Percentiles rank a stretch among this genome's conserved stretches.
Evolutionary conservation across 1,139 yeast species (phyloP).

Genomic region (Yamadazyma triangularis): DNA sequence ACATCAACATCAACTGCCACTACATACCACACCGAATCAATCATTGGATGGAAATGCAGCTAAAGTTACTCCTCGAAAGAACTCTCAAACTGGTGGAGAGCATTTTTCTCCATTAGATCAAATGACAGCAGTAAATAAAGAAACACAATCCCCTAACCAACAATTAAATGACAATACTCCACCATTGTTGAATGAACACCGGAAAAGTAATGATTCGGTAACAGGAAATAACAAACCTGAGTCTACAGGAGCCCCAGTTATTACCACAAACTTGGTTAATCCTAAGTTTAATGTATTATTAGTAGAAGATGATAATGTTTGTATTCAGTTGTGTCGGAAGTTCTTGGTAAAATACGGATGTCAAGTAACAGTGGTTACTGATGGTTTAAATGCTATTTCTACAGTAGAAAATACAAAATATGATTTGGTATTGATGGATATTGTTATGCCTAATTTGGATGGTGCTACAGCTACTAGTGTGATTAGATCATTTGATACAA

Average conservation of each 20-base stretch:
- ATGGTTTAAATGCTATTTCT: slow-evolving; percentile 84
- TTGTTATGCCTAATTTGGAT: slow-evolving; percentile 90
- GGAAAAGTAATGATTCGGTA: not conserved
- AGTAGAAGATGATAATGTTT: slow-evolving; percentile 85
- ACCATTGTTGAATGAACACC: no score
- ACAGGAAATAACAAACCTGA: not conserved
- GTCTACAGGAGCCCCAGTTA: slow-evolving; percentile 9
- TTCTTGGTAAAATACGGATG: slow-evolving; percentile 86
- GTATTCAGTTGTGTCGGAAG: slow-evolving; percentile 73
- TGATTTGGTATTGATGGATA: slow-evolving; percentile 87
- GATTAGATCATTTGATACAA: slow-evolving; percentile 75
- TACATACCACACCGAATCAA: not conserved
- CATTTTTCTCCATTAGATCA: not conserved
- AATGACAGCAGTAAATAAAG: not conserved
- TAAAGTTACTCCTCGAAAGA: not conserved
- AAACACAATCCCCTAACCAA: not conserved
- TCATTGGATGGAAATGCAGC: not conserved
- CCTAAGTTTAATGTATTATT: slow-evolving; percentile 65
- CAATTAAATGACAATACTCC: not conserved
- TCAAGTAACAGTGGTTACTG: slow-evolving; percentile 86
- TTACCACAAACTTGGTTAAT: slow-evolving; percentile 31
- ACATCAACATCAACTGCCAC: no score
- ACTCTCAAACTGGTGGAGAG: not conserved
- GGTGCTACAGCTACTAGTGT: slow-evolving; percentile 92
- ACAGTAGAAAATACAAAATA: slow-evolving; percentile 72